Conservation (phyloP, 805 yeast genomes). For the Hanseniaspora jakobsenii region DNA sequence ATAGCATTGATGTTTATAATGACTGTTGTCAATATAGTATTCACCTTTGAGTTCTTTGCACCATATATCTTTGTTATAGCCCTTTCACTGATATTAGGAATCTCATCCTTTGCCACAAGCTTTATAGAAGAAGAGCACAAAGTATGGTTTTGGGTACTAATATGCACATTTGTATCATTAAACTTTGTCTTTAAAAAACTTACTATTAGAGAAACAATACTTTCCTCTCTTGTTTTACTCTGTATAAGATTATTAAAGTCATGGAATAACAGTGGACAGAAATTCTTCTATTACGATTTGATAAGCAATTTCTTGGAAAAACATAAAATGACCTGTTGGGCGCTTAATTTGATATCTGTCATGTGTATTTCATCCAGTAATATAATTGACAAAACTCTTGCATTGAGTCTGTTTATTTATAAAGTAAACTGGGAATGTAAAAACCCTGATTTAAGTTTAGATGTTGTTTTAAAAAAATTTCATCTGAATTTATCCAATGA, state of each 20-base stretch:
- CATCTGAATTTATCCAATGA: neutral
- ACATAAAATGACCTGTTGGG: constrained; percentile 34
- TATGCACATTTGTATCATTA: constrained; percentile 19
- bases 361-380: constrained; percentile 13
- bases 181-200: constrained; percentile 16
- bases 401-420: constrained; percentile 38
- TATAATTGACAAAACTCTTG: constrained; percentile 20
- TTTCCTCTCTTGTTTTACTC: constrained; percentile 16
- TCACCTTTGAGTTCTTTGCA: constrained; percentile 13
- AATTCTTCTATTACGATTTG: constrained; percentile 39
- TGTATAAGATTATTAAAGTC: constrained; percentile 53
- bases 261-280: constrained; percentile 89
- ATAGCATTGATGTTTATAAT: too few species aligned
- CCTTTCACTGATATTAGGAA: constrained; percentile 32
- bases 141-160: constrained; percentile 73
- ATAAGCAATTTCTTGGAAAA: constrained; percentile 5
- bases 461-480: neutral
- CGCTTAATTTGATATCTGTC: constrained; percentile 34
- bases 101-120: constrained; percentile 71
- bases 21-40: too few species aligned
- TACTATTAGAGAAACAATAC: neutral
- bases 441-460: constrained; percentile 23
- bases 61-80: constrained; percentile 4
- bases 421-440: constrained; percentile 42
- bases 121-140: constrained; percentile 93